These are phyloP conservation scores for Coccomyxa subellipsoidea DNA, from an alignment of 163 green algal genomes.

Conservation along the genomic window DNA sequence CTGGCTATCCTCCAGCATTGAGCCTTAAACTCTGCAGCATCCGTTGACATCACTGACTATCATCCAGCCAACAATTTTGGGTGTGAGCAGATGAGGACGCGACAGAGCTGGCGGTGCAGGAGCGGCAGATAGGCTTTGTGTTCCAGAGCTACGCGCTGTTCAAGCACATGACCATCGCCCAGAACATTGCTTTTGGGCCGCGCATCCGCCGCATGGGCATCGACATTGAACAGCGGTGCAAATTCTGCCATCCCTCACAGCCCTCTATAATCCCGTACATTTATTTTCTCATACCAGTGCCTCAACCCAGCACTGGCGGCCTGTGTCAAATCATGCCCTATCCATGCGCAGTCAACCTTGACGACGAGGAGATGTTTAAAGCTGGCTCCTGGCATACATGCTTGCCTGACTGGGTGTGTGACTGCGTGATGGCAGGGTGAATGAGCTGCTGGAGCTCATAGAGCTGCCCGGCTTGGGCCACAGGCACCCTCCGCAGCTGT, in stretches of 20 bases:
- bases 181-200: conserved; percentile 85
- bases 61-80: neutral
- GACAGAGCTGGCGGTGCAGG: conserved; percentile 41
- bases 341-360: too few species aligned
- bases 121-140: conserved; percentile 73
- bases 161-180: conserved; percentile 78
- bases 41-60: too few species aligned
- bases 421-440: conserved; percentile 34
- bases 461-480: conserved; percentile 52
- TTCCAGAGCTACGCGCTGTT: conserved; percentile 90
- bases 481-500: conserved; percentile 70
- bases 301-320: too few species aligned
- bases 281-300: too few species aligned
- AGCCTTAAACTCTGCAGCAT: too few species aligned
- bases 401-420: neutral
- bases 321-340: too few species aligned
- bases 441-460: conserved; percentile 75
- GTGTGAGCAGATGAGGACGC: conserved; percentile 38
- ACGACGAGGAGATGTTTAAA: too few species aligned
- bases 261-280: too few species aligned
- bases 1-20: too few species aligned
- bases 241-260: neutral
- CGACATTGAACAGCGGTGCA: conserved; percentile 60
- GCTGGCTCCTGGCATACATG: neutral
- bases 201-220: conserved; percentile 66